These are phyloP conservation scores for Calonectria fujianensis DNA, from an alignment of 2,329 filamentous ascomycete species.

Conservation along the genomic window DNA sequence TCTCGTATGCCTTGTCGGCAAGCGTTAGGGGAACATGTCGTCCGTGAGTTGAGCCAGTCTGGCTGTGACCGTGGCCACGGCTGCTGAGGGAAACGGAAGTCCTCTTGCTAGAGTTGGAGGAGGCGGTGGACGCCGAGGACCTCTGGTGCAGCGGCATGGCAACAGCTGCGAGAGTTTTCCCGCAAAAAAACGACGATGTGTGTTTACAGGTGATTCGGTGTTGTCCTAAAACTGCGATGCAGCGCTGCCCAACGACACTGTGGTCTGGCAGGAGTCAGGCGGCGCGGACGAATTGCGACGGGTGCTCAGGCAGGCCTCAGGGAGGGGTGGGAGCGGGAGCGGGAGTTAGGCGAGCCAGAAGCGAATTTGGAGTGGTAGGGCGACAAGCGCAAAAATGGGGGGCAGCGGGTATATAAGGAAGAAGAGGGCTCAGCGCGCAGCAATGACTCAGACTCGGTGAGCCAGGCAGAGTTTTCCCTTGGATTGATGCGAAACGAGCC, in stretches of 20 bases:
- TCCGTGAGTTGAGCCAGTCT: conserved; percentile 50
- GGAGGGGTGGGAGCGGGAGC: conserved; percentile 51
- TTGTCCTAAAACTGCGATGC: conserved; percentile 53
- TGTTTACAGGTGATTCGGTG: conserved; percentile 48
- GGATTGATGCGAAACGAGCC: conserved; percentile 30
- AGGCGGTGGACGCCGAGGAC: conserved; percentile 53
- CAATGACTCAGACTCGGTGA: conserved; percentile 36
- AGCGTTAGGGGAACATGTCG: conserved; percentile 36
- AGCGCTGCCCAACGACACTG: conserved; percentile 56
- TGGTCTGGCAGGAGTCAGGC: conserved; percentile 54
- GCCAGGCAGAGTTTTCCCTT: conserved; percentile 30
- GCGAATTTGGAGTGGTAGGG: conserved; percentile 43
- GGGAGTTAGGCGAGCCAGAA: conserved; percentile 51
- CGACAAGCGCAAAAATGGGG: conserved; percentile 41
- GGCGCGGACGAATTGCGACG: conserved; percentile 50
- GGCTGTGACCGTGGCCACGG: conserved; percentile 45
- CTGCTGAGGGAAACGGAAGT: conserved; percentile 38
- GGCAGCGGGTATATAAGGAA: conserved; percentile 42
- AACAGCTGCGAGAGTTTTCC: conserved; percentile 50
- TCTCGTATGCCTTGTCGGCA: conserved; percentile 44
- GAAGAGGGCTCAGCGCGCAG: conserved; percentile 37
- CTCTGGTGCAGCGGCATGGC: conserved; percentile 56
- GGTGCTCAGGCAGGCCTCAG: conserved; percentile 44
- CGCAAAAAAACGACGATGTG: conserved; percentile 48
- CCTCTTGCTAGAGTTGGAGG: conserved; percentile 54